A percentile compares a stretch with the other conserved stretches of the same genome.
These are phyloP conservation scores for Laburnicola sp. DNA, from an alignment of 2,329 filamentous ascomycete genomes.

Conservation along the genomic window DNA sequence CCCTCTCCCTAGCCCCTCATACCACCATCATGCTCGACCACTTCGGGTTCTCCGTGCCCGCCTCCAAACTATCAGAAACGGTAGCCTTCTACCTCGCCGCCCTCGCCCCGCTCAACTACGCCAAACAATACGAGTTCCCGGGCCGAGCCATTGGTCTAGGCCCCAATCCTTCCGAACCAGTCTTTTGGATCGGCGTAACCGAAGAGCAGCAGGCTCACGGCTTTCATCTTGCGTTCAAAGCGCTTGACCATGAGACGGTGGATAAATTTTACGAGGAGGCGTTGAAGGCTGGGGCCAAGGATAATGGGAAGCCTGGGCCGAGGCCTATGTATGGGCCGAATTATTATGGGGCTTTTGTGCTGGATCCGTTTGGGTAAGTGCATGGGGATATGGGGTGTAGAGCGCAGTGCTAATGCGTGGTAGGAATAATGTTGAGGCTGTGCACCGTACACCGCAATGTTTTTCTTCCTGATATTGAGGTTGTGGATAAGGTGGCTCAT, in stretches of 20 bases:
- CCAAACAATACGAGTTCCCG: constrained; percentile 26
- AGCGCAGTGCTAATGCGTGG: neutral
- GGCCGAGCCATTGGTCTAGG: constrained; percentile 22
- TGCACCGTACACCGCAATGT: no score
- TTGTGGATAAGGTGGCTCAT: constrained; percentile 20
- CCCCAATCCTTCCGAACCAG: constrained; percentile 8
- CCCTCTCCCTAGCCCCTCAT: no score
- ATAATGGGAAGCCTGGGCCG: constrained; percentile 30
- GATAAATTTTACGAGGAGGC: constrained; percentile 28
- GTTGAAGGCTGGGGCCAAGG: constrained; percentile 29
- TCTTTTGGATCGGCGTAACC: constrained; percentile 24
- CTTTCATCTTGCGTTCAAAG: constrained; percentile 27
- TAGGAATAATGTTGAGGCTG: constrained; percentile 22
- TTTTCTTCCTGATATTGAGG: constrained; percentile 8
- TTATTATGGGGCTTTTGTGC: constrained; percentile 34
- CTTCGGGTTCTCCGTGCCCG: constrained; percentile 24
- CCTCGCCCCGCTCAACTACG: constrained; percentile 33
- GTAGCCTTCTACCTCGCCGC: constrained; percentile 27
- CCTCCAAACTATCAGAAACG: constrained; percentile 21
- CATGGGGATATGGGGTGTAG: neutral
- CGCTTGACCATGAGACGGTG: constrained; percentile 18
- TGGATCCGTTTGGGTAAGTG: constrained; percentile 32
- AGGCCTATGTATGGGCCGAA: constrained; percentile 29
- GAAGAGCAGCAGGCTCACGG: constrained; percentile 8
- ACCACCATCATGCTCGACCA: constrained; percentile 49